phyloP scores from a whole-genome alignment of 2,329 filamentous ascomycete species.

The Fusarium subtropicale region DNA sequence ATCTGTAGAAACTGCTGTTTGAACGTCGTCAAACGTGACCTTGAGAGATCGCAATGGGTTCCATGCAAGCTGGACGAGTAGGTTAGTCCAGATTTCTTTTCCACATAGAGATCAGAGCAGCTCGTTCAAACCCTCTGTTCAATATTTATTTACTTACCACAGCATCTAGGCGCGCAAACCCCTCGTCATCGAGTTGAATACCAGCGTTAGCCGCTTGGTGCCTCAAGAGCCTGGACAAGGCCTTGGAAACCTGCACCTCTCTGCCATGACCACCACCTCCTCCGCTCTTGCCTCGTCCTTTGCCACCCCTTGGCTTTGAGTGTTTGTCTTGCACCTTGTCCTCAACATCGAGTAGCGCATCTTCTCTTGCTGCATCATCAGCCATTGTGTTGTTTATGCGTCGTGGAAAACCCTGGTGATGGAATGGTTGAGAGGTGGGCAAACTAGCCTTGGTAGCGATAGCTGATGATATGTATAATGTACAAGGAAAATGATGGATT shows the following conservation, averaged over 20 bases:
- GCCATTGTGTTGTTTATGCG: conserved; percentile 33
- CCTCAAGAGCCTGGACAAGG: conserved; percentile 65
- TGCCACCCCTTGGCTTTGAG: conserved; percentile 35
- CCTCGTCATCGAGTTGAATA: conserved; percentile 67
- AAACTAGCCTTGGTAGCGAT: neutral
- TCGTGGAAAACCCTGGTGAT: neutral
- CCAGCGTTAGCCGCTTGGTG: conserved; percentile 69
- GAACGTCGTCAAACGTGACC: conserved; percentile 80
- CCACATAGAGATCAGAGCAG: neutral
- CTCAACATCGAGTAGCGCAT: conserved; percentile 40
- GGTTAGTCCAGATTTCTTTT: conserved; percentile 5
- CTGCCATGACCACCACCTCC: conserved; percentile 53
- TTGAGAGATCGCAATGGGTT: conserved; percentile 73
- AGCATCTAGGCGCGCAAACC: conserved; percentile 67
- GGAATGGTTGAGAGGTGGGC: neutral
- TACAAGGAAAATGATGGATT: neutral
- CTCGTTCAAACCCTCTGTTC: neutral
- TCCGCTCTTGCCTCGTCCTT: conserved; percentile 44
- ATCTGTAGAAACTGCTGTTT: conserved; percentile 75
- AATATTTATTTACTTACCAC: conserved; percentile 62
- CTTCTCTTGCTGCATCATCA: conserved; percentile 16
- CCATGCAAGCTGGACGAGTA: conserved; percentile 61
- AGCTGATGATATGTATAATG: neutral
- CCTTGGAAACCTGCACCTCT: conserved; percentile 64
- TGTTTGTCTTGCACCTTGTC: conserved; percentile 41